Evolutionary conservation across 805 yeast species (phyloP).

Genomic region (Ogataea nitratoaversa): DNA sequence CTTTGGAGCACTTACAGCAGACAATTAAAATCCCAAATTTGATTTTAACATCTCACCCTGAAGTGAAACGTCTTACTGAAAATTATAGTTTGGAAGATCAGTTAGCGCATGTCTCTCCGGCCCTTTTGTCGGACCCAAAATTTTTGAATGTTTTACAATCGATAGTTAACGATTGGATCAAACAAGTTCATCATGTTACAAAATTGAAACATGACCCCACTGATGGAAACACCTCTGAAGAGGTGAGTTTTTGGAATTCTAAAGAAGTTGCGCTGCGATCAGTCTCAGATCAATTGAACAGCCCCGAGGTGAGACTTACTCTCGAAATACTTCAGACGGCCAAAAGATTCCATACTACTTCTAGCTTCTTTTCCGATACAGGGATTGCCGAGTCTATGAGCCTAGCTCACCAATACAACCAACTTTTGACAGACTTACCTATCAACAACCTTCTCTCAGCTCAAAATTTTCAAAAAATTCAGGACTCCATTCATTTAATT

Average conservation of each 20-base stretch:
- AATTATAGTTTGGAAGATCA: slow-evolving; percentile 6
- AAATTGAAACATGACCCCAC: slow-evolving; percentile 46
- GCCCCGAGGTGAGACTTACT: slow-evolving; percentile 51
- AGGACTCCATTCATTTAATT: slow-evolving; percentile 40
- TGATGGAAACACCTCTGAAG: slow-evolving; percentile 58
- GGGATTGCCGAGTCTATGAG: slow-evolving; percentile 55
- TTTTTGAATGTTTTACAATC: slow-evolving; percentile 68
- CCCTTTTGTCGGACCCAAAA: slow-evolving; percentile 42
- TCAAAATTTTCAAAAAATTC: slow-evolving; percentile 39
- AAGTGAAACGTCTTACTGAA: slow-evolving; percentile 38
- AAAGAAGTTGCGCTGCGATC: slow-evolving; percentile 57
- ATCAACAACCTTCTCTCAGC: slow-evolving; percentile 52
- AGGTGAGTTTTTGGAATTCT: slow-evolving; percentile 73
- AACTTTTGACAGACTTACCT: slow-evolving; percentile 68
- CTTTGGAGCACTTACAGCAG: slow-evolving; percentile 65
- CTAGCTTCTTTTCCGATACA: slow-evolving; percentile 67
- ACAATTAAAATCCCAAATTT: slow-evolving; percentile 68
- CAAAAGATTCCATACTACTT: slow-evolving; percentile 75
- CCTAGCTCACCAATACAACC: slow-evolving; percentile 51
- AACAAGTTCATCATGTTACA: slow-evolving; percentile 54
- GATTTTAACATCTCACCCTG: slow-evolving; percentile 45
- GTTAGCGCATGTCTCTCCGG: slow-evolving; percentile 18
- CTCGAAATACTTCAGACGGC: slow-evolving; percentile 60
- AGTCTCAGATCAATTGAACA: slow-evolving; percentile 53
- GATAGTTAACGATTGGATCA: slow-evolving; percentile 71